phyloP scores from a whole-genome alignment of 83 land plant species.

The Isoetes engelmannii region DNA sequence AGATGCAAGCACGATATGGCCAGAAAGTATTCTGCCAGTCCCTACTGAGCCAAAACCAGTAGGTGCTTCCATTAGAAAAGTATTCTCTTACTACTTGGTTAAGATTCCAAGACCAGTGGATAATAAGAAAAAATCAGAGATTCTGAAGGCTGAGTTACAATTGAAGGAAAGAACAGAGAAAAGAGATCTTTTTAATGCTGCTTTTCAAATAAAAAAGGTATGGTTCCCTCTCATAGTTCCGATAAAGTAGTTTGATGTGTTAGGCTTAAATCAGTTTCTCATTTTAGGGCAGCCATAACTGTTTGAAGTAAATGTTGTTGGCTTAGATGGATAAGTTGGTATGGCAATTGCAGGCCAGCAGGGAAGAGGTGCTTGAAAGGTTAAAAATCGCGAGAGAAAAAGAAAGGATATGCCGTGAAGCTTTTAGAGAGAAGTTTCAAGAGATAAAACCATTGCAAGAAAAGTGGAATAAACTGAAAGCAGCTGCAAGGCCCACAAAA shows the following conservation, averaged over 20 bases:
- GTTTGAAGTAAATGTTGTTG: too few relatives aligned
- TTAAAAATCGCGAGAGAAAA: conserved; percentile 45
- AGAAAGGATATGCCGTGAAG: conserved; percentile 38
- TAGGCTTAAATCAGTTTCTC: too few relatives aligned
- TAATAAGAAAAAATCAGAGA: conserved; percentile 11
- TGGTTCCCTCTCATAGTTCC: too few relatives aligned
- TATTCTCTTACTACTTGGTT: background rate
- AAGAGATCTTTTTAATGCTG: conserved; percentile 15
- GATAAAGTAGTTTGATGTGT: too few relatives aligned
- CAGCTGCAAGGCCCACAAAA: conserved; percentile 36
- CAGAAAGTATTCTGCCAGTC: too few relatives aligned
- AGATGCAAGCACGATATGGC: too few relatives aligned
- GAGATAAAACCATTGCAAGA: conserved; percentile 48
- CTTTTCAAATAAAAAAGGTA: conserved; percentile 23
- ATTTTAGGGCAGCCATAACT: too few relatives aligned
- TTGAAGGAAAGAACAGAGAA: conserved; percentile 23
- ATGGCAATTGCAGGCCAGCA: conserved; percentile 22
- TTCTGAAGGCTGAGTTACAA: conserved; percentile 18
- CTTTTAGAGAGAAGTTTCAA: conserved; percentile 34
- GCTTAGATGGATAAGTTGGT: too few relatives aligned
- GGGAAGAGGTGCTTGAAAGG: conserved; percentile 29
- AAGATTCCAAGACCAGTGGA: conserved; percentile 20
- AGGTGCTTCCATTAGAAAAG: background rate
- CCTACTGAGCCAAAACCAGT: background rate
- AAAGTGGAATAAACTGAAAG: conserved; percentile 34